These are phyloP conservation scores for Coemansia aciculifera DNA, from an alignment of 192 early-diverging fungal species.

Conservation along the genomic window DNA sequence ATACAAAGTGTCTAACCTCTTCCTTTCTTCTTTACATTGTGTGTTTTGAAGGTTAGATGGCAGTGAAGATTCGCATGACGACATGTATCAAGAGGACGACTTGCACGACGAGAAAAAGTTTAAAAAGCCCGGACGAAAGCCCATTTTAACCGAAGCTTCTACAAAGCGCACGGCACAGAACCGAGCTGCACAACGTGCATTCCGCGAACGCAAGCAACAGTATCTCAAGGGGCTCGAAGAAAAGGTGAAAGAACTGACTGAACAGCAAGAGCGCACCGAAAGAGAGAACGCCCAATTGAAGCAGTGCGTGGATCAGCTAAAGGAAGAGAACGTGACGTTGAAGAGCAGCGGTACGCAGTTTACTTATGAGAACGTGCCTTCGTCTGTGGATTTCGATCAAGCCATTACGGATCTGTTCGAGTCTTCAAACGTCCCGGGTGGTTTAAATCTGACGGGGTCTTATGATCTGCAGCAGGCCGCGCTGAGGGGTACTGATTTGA, in stretches of 20 bases:
- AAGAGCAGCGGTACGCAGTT: conserved; percentile 25
- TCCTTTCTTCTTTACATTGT: background rate
- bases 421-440: conserved; percentile 1
- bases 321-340: conserved; percentile 42
- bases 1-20: background rate
- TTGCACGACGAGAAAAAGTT: conserved; percentile 51
- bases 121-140: conserved; percentile 66
- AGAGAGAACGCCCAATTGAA: conserved; percentile 49
- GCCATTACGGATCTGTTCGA: conserved; percentile 43
- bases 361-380: conserved; percentile 33
- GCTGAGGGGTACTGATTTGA: conserved; percentile 29
- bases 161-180: conserved; percentile 85
- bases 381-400: conserved; percentile 38
- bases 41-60: conserved; percentile 15
- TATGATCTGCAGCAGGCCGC: conserved; percentile 47
- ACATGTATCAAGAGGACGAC: conserved; percentile 56
- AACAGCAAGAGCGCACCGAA: conserved; percentile 56
- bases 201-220: conserved; percentile 81
- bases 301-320: conserved; percentile 36
- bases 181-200: conserved; percentile 86
- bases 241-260: conserved; percentile 68
- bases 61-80: conserved; percentile 48
- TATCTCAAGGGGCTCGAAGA: conserved; percentile 80
- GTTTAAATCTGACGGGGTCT: conserved; percentile 18
- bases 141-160: conserved; percentile 58